Base-by-base conservation (phyloP, 2,329 filamentous ascomycete genomes). In the Penicillium sumatraense region DNA sequence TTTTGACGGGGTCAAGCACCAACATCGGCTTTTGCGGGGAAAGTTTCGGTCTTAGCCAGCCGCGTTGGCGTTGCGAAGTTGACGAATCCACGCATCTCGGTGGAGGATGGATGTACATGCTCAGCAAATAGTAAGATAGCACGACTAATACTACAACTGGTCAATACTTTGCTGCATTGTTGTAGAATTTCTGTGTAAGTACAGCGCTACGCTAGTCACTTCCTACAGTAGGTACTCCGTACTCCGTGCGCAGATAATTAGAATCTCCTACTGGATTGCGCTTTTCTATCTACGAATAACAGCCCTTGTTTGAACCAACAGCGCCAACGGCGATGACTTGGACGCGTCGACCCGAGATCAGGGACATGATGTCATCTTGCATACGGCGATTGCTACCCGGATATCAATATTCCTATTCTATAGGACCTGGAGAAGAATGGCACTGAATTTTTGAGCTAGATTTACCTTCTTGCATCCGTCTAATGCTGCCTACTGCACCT, bases 351-450 rank as follows among this genome's bases (percentile, higher is more conserved):
- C 27, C 23, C 49, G 31, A 40, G 14, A 44, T 40, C 45, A 21
- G 40, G 36, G 48, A 35, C 36, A 51, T 59, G 56, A 62, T 57
- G 60, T 60, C 60, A 58, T 49, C 16, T 44, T 36, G 44, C 52
- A 9, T 9, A 31, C 16, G 46, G n/a, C n/a, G 16, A 45, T 50
- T 29, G n/a, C 23, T 33, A 20, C 14, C 18, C 11, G 3, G 16
- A 9, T 16, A 36, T 7, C 8, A 13, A 14, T 8, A 29, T 26
- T 10, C 26, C 3, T 2, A 7, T 23, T 21, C 26, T 18, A 48
- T 44, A 44, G 23, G 41, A n/a, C 11, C 16, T 14, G 10, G 14
- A 46, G 8, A 8, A 5, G 14, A 16, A 23, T 46, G 16, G 27
- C 27, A 14, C n/a, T 21, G n/a, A 38, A 18, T 31, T 23, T 35